Evolutionary conservation across 2,329 filamentous ascomycete genomes (phyloP).

Genomic region (Piedraia hortae): DNA sequence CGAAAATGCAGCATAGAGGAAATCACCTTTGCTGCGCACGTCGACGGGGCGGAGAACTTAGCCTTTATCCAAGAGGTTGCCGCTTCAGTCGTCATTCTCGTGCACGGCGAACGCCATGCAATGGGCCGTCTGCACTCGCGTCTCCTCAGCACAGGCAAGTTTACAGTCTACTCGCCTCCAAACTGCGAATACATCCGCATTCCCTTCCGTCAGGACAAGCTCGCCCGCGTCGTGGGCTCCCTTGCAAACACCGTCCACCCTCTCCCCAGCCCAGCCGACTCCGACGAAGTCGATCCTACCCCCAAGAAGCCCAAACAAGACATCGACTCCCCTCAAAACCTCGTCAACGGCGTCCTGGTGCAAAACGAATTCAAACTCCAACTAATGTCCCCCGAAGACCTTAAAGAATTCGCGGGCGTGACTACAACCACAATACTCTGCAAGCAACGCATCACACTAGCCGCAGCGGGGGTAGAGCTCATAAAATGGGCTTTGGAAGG

Average conservation of each 20-base stretch:
- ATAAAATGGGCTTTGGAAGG: slow-evolving; percentile 86
- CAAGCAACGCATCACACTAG: slow-evolving; percentile 68
- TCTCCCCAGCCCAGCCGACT: slow-evolving; percentile 10
- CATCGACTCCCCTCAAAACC: slow-evolving; percentile 8
- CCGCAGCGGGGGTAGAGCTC: slow-evolving; percentile 66
- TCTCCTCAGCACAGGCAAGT: slow-evolving; percentile 49
- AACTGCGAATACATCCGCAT: slow-evolving; percentile 92
- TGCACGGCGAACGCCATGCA: slow-evolving; percentile 90
- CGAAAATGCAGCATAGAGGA: slow-evolving; percentile 81
- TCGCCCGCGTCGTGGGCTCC: slow-evolving; percentile 85
- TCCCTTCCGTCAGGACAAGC: slow-evolving; percentile 83
- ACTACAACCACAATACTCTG: slow-evolving; percentile 87
- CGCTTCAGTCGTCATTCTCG: slow-evolving; percentile 81
- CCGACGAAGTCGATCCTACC: slow-evolving; percentile 10
- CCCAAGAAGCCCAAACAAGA: slow-evolving; percentile 7
- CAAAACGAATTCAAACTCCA: slow-evolving; percentile 96
- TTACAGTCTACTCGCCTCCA: slow-evolving; percentile 74
- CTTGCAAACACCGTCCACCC: slow-evolving; percentile 51
- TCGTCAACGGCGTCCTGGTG: slow-evolving; percentile 75
- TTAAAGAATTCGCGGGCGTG: slow-evolving; percentile 86
- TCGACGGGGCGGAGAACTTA: slow-evolving; percentile 82
- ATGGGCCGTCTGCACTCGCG: slow-evolving; percentile 96
- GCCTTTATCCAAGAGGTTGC: slow-evolving; percentile 90
- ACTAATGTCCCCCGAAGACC: slow-evolving; percentile 85
- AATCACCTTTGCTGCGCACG: slow-evolving; percentile 85